phyloP scores from a whole-genome alignment of 495 filamentous ascomycete species.

The Aspergillus coremiiformis region DNA sequence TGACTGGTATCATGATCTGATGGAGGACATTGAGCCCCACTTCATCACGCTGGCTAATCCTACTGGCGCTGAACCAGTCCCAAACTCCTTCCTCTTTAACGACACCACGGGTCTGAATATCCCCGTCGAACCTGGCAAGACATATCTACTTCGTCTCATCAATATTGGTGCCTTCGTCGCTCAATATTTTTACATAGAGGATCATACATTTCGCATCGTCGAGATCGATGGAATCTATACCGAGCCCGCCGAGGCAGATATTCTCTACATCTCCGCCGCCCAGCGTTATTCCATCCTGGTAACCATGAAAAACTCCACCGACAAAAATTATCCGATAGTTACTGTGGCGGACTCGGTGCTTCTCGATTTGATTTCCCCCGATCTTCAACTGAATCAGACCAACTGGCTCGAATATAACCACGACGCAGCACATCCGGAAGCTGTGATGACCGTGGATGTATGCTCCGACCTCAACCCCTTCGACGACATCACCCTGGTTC shows the following conservation, averaged over 20 bases:
- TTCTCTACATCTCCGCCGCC: constrained; percentile 58
- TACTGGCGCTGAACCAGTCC: constrained; percentile 47
- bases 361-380: constrained; percentile 23
- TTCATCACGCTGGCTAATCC: constrained; percentile 47
- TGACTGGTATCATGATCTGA: constrained; percentile 54
- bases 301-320: constrained; percentile 56
- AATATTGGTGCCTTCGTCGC: constrained; percentile 71
- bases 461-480: constrained; percentile 36
- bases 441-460: constrained; percentile 43
- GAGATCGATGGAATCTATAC: constrained; percentile 48
- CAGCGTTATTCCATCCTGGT: constrained; percentile 65
- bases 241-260: constrained; percentile 49
- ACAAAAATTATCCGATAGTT: constrained; percentile 60
- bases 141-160: constrained; percentile 70
- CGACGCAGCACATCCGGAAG: constrained; percentile 43
- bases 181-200: constrained; percentile 73
- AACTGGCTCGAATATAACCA: constrained; percentile 75
- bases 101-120: constrained; percentile 51
- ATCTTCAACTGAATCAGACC: constrained; percentile 59
- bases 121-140: constrained; percentile 60
- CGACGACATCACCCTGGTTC: constrained; percentile 47
- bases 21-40: constrained; percentile 29
- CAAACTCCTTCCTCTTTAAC: constrained; percentile 48
- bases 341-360: constrained; percentile 28
- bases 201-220: constrained; percentile 54